Conservation (phyloP, 805 yeast species). For the Ogataea pilisensis region DNA sequence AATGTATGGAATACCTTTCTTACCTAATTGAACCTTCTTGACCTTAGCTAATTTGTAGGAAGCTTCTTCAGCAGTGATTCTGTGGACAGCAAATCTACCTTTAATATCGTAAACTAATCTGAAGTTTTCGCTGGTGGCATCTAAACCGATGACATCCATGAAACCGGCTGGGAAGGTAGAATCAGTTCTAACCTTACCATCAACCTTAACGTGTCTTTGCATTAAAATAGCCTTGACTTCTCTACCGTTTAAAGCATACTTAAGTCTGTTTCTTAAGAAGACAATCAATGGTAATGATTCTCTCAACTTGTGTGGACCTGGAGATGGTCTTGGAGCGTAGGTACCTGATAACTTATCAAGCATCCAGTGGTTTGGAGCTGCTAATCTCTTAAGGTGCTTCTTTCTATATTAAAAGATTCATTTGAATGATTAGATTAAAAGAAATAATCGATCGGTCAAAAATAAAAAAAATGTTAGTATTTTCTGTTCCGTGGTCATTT, state of each 20-base stretch:
- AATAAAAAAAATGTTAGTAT: conserved; percentile 1
- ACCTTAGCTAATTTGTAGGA: conserved; percentile 97
- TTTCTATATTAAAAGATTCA: conserved; percentile 48
- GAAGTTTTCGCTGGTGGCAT: conserved; percentile 99
- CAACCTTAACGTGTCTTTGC: conserved; percentile 98
- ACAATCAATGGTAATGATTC: conserved; percentile 97
- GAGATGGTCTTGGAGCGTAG: conserved; percentile 99
- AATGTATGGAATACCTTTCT: conserved; percentile 96
- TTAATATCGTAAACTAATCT: conserved; percentile 97
- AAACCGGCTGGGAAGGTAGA: conserved; percentile 98
- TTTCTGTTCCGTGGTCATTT: too few relatives aligned
- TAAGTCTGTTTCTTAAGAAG: conserved; percentile 96
- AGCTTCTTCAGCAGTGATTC: conserved; percentile 98
- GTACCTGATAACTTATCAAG: conserved; percentile 99
- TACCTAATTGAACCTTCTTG: conserved; percentile 96
- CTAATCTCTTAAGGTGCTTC: conserved; percentile 99
- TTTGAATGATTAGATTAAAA: conserved; percentile 1
- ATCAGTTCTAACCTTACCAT: conserved; percentile 99
- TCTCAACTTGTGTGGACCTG: conserved; percentile 99
- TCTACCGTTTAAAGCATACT: conserved; percentile 98
- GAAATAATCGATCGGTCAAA: neutral
- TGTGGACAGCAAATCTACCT: conserved; percentile 99
- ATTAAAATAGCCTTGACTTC: conserved; percentile 97
- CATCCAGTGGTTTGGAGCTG: conserved; percentile 99
- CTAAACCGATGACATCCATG: conserved; percentile 97